These are phyloP conservation scores for Aspergillus mulundensis DNA, from an alignment of 495 filamentous ascomycete genomes.

Conservation along the genomic window DNA sequence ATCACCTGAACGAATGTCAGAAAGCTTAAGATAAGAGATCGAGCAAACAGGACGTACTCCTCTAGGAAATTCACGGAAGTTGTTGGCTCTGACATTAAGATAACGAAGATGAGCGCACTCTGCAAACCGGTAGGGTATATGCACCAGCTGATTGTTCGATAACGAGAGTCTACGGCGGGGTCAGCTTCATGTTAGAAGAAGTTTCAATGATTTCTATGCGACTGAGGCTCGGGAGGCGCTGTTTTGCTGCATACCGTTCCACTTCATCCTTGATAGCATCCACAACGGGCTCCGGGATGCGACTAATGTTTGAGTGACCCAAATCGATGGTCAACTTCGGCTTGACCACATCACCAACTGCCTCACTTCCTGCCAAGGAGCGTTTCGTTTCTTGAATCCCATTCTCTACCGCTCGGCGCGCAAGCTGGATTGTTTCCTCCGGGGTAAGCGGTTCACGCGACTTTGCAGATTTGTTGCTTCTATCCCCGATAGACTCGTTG, in stretches of 20 bases:
- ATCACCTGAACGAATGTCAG: conserved; percentile 53
- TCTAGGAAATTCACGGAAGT: conserved; percentile 80
- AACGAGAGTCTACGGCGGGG: conserved; percentile 64
- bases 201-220: background rate
- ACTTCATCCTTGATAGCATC: conserved; percentile 91
- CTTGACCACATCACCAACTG: conserved; percentile 64
- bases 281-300: conserved; percentile 82
- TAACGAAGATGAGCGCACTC: conserved; percentile 86
- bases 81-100: conserved; percentile 88
- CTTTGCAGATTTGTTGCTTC: conserved; percentile 15
- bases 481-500: conserved; percentile 29
- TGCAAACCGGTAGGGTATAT: conserved; percentile 76
- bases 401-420: conserved; percentile 60
- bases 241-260: conserved; percentile 61
- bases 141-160: conserved; percentile 79
- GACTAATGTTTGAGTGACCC: conserved; percentile 73
- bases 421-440: conserved; percentile 53
- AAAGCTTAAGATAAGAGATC: conserved; percentile 7
- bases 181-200: conserved; percentile 6
- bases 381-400: conserved; percentile 66
- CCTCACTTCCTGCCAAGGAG: conserved; percentile 62
- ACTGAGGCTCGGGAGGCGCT: background rate
- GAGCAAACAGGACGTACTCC: conserved; percentile 53
- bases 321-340: conserved; percentile 84
- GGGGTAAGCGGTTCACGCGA: conserved; percentile 26